Percentiles rank a stretch among this genome's conserved stretches.
phyloP scores from a whole-genome alignment of 352 stramenopile species.

The Blastocystis sp. region DNA sequence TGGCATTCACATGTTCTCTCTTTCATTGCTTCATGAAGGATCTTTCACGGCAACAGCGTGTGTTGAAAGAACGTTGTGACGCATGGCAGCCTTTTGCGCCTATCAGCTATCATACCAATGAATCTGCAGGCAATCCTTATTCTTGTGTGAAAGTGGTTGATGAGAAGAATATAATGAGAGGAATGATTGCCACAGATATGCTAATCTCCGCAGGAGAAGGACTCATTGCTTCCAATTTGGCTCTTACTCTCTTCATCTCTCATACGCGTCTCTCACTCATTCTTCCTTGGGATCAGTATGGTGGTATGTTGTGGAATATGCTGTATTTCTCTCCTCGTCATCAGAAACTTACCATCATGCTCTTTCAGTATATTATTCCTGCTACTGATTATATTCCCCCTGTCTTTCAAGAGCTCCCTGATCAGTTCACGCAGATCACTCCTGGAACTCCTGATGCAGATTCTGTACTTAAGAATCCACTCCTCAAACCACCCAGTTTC shows the following conservation, averaged over 20 bases:
- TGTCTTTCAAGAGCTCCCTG: not conserved
- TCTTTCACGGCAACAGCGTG: slow-evolving; percentile 1
- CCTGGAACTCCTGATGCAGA: slow-evolving; percentile 16
- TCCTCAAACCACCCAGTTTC: not conserved
- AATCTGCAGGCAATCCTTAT: not conserved
- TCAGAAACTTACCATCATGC: slow-evolving; percentile 41
- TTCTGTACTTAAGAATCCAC: slow-evolving; percentile 29
- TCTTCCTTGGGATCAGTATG: not conserved
- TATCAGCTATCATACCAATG: slow-evolving; percentile 33
- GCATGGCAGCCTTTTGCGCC: slow-evolving; percentile 42
- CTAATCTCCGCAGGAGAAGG: slow-evolving; percentile 42
- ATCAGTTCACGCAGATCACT: not conserved
- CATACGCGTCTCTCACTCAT: not conserved
- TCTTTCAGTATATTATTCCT: slow-evolving; percentile 50
- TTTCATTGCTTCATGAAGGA: slow-evolving; percentile 20
- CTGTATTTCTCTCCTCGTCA: slow-evolving; percentile 32
- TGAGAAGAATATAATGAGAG: slow-evolving; percentile 58
- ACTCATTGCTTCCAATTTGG: slow-evolving; percentile 30
- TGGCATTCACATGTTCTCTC: not conserved
- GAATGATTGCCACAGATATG: slow-evolving; percentile 53
- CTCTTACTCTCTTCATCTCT: slow-evolving; percentile 30
- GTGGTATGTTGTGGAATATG: slow-evolving; percentile 7
- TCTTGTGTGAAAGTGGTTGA: slow-evolving; percentile 8
- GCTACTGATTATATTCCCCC: not conserved
- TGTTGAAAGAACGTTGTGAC: slow-evolving; percentile 13